phyloP scores from a whole-genome alignment of 768 basidiomycete species.

The Saitozyma podzolica region DNA sequence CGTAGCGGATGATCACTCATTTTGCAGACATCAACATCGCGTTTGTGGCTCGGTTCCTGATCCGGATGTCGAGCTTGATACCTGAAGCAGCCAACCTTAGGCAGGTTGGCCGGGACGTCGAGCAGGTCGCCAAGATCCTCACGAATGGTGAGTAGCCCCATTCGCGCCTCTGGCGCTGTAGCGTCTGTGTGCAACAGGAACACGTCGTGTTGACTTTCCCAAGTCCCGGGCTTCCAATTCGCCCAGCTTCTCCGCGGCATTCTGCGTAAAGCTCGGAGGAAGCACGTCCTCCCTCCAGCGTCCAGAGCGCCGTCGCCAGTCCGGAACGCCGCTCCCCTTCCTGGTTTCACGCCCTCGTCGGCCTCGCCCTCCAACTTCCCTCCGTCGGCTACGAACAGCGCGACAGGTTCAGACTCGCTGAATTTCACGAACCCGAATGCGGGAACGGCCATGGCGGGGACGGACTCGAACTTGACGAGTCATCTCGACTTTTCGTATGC shows the following conservation, averaged over 20 bases:
- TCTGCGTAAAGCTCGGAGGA: conserved; percentile 32
- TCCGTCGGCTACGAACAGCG: background rate
- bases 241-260: conserved; percentile 35
- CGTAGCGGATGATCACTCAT: background rate
- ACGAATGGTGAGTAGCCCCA: conserved; percentile 22
- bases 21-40: conserved; percentile 20
- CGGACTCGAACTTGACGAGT: background rate
- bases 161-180: background rate
- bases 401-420: background rate
- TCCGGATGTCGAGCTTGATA: conserved; percentile 36
- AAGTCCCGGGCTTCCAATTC: conserved; percentile 45
- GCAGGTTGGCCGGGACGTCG: conserved; percentile 40
- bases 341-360: background rate
- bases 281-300: conserved; percentile 39
- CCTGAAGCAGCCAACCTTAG: conserved; percentile 34
- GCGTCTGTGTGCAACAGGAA: background rate
- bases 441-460: background rate
- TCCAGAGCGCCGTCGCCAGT: background rate
- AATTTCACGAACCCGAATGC: conserved; percentile 7
- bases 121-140: conserved; percentile 28
- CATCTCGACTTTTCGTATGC: conserved; percentile 37
- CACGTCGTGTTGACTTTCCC: background rate
- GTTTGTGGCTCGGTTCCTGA: conserved; percentile 40
- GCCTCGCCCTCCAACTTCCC: too few relatives aligned
- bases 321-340: background rate